Evolutionary conservation across 1,284 basidiomycete genomes (phyloP), one percentile per base, ranked within the genome.

Genomic region (Tylopilus sp.): DNA sequence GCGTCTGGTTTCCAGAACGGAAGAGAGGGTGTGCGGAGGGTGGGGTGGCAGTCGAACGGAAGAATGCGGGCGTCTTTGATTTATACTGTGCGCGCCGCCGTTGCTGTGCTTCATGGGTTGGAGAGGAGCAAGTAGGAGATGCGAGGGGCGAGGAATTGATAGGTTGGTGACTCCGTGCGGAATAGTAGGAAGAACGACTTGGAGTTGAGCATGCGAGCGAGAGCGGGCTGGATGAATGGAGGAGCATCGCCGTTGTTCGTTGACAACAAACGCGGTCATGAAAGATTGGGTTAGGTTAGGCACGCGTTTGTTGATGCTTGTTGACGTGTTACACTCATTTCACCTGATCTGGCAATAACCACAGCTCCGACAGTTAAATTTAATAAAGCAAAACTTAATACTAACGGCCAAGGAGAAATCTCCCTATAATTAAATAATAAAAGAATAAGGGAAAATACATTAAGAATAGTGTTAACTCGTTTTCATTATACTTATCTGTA

Each of bases 11-110:
- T 0, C 40, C 31, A 15, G 16, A 12, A 35, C 55, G 35, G 38
- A 58, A 52, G 49, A 51, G 41, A 31, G 61, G 36, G 44, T 64
- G 55, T 10, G 62, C 54, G 13, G 67, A 58, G 10, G 44, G 1
- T 6, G 46, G 34, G 1, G 35, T 19, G 12, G 33, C 18, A 4
- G 58, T 29, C 1, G 48, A 39, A 15, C 44, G 62, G 26, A 31
- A 40, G 3, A 53, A 56, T 18, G 50, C 8, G 16, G 48, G 48
- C 3, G 48, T 56, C 16, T 50, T 60, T 12, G 70, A 51, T 59
- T 79, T 79, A 56, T 75, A 79, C 37, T 77, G 75, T n/a, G 69
- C 64, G 18, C 70, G 70, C 23, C 80, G 72, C 43, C 73, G 73
- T 38, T 60, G 56, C 46, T 74, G 71, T 2, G 65, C 68, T 2